phyloP scores from a whole-genome alignment of 2,329 filamentous ascomycete species.

The Calycina marina region DNA sequence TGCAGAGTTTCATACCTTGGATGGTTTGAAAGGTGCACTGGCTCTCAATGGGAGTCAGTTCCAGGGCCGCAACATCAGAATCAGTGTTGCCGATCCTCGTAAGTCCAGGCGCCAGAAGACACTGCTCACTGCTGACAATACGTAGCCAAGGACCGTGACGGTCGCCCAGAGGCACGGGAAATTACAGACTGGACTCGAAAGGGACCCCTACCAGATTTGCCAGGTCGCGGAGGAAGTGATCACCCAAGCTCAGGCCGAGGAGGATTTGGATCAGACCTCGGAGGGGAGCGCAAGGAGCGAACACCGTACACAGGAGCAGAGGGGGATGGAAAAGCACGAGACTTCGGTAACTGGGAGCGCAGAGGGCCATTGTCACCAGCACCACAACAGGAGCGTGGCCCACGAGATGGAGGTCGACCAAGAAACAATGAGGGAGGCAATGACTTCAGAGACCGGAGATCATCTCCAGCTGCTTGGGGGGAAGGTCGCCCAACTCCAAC shows the following conservation, averaged over 20 bases:
- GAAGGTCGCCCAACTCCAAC: slow-evolving; percentile 37
- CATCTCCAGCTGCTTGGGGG: slow-evolving; percentile 65
- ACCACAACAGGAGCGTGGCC: slow-evolving; percentile 36
- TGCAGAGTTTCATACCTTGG: slow-evolving; percentile 78
- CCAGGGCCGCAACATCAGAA: slow-evolving; percentile 76
- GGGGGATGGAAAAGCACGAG: slow-evolving; percentile 60
- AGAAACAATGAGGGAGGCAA: slow-evolving; percentile 45
- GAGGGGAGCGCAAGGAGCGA: slow-evolving; percentile 50
- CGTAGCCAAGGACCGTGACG: slow-evolving; percentile 76
- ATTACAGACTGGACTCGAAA: slow-evolving; percentile 86
- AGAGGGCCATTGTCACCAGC: slow-evolving; percentile 76
- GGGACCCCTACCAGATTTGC: slow-evolving; percentile 69
- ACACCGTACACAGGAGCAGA: slow-evolving; percentile 54
- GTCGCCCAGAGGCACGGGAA: slow-evolving; percentile 58
- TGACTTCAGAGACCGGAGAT: slow-evolving; percentile 44
- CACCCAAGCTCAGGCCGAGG: slow-evolving; percentile 37
- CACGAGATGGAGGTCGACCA: slow-evolving; percentile 43
- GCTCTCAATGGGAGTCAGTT: slow-evolving; percentile 69
- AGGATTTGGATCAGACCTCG: slow-evolving; percentile 33
- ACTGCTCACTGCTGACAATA: no score
- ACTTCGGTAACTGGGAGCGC: slow-evolving; percentile 87
- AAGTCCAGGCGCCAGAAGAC: no score
- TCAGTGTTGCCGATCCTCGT: slow-evolving; percentile 97
- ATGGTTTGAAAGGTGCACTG: slow-evolving; percentile 84
- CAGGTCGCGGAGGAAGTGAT: slow-evolving; percentile 36